phyloP scores from a whole-genome alignment of 345 rosid genomes.

The Chamaenerion angustifolium region DNA sequence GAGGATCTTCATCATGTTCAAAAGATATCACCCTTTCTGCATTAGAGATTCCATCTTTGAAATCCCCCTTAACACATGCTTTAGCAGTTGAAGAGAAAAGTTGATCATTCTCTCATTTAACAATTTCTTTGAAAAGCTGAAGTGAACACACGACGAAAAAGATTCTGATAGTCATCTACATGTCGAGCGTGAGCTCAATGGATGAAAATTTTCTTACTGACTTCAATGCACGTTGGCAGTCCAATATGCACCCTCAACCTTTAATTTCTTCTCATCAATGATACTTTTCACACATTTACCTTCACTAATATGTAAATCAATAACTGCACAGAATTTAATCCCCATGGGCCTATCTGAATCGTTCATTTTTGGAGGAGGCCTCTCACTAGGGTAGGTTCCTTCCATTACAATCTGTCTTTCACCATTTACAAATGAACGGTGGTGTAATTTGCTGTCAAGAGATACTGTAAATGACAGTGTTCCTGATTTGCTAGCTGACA shows the following conservation, averaged over 20 bases:
- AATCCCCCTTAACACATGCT: conserved; percentile 9
- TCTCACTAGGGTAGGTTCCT: conserved; percentile 61
- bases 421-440: conserved; percentile 24
- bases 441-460: too few species aligned
- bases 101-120: conserved; percentile 13
- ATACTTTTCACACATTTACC: conserved; percentile 29
- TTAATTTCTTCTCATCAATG: conserved; percentile 47
- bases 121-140: conserved; percentile 43
- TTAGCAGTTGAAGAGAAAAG: conserved; percentile 6
- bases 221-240: conserved; percentile 24
- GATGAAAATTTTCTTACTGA: conserved; percentile 35
- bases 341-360: conserved; percentile 41
- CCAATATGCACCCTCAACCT: conserved; percentile 68
- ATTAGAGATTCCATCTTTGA: conserved; percentile 24
- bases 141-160: conserved; percentile 66
- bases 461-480: too few species aligned
- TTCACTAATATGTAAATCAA: conserved; percentile 49
- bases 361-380: conserved; percentile 31
- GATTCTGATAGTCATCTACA: conserved; percentile 54
- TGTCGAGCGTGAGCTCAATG: conserved; percentile 50
- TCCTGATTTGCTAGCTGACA: too few species aligned
- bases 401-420: conserved; percentile 44
- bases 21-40: conserved; percentile 68
- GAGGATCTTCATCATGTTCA: conserved; percentile 44
- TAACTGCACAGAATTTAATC: conserved; percentile 49